A percentile compares a stretch with the other conserved stretches of the same genome.
Evolutionary conservation across 768 basidiomycete genomes (phyloP).

Genomic region (Mycena crocata): DNA sequence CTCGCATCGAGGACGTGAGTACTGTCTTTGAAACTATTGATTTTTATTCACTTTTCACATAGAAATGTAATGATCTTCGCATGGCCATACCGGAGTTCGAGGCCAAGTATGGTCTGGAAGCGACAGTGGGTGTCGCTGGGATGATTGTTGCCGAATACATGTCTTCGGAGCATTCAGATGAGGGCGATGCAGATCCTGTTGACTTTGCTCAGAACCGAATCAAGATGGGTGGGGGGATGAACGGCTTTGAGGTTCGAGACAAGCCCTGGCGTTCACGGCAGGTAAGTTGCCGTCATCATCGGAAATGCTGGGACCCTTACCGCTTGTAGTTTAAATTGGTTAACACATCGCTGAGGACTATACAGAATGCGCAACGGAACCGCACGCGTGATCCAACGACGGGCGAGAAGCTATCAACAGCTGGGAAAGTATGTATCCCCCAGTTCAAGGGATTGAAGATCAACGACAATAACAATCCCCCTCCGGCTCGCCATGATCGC

Average conservation of each 20-base stretch:
- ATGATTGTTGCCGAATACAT: neutral
- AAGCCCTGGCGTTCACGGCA: conserved; percentile 3
- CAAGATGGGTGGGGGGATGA: neutral
- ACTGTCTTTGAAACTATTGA: neutral
- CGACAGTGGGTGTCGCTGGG: neutral
- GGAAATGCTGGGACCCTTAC: neutral
- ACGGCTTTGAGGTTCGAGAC: neutral
- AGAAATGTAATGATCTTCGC: neutral
- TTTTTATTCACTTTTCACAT: neutral
- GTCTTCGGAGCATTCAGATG: neutral
- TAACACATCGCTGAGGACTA: neutral
- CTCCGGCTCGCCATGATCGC: neutral
- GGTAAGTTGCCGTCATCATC: neutral
- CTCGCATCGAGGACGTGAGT: neutral
- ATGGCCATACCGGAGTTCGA: neutral
- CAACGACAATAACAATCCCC: neutral
- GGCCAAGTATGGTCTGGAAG: neutral
- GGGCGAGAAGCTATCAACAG: neutral
- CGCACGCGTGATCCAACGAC: too few relatives aligned
- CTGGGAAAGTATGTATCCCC: neutral
- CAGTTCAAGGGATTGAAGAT: conserved; percentile 4
- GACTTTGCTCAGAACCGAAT: neutral
- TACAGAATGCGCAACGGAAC: neutral
- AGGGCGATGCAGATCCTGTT: neutral
- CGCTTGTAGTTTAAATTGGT: neutral